Evolutionary conservation across 768 basidiomycete species (phyloP).

Genomic region (Mycena albidolilacea): DNA sequence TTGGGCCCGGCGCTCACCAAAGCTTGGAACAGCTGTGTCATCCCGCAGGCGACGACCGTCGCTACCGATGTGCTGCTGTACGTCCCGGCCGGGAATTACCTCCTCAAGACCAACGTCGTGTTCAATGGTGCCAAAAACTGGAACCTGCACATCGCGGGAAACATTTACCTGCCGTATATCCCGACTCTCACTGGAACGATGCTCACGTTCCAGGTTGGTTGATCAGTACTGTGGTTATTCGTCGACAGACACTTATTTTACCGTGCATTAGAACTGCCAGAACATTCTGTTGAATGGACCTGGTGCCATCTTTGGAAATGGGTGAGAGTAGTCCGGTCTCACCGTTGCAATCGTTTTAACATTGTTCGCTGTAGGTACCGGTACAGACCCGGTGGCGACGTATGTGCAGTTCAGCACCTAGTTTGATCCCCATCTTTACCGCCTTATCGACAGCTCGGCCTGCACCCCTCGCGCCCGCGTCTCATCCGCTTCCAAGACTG

Average conservation of each 20-base stretch:
- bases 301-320: constrained; percentile 44
- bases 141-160: constrained; percentile 43
- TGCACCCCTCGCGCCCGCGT: constrained; percentile 43
- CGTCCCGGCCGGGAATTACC: constrained; percentile 44
- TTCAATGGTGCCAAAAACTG: constrained; percentile 42
- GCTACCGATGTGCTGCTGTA: constrained; percentile 42
- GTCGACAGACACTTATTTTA: background rate
- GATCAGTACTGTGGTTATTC: background rate
- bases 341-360: background rate
- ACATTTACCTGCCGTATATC: constrained; percentile 43
- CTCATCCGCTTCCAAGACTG: constrained; percentile 45
- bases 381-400: constrained; percentile 41
- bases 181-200: constrained; percentile 42
- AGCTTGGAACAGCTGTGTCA: constrained; percentile 44
- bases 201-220: constrained; percentile 42
- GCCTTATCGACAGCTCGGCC: constrained; percentile 31
- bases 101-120: constrained; percentile 37
- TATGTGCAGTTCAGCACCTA: constrained; percentile 9
- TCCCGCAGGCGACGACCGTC: constrained; percentile 37
- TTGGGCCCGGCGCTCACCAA: constrained; percentile 43
- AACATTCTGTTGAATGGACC: constrained; percentile 42
- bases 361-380: constrained; percentile 27
- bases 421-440: background rate
- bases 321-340: background rate
- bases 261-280: constrained; percentile 36